These are phyloP conservation scores for Hydrangea macrophylla DNA, from an alignment of 148 eudicot species.

Conservation along the genomic window DNA sequence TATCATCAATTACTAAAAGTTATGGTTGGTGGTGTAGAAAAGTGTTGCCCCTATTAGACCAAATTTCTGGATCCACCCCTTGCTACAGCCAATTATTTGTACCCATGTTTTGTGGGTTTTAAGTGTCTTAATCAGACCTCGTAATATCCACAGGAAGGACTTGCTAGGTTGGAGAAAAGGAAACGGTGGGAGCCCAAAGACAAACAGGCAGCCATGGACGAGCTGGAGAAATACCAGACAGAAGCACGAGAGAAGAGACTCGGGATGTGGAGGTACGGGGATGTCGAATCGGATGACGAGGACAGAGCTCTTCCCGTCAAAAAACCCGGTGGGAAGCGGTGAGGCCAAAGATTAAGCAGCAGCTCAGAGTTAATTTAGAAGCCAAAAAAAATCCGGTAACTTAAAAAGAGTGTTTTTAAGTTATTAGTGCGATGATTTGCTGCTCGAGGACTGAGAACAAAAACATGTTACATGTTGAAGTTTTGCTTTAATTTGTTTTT, in stretches of 20 bases:
- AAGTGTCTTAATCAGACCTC: background rate
- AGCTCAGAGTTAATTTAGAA: background rate
- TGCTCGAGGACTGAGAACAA: background rate
- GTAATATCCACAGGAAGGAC: constrained; percentile 61
- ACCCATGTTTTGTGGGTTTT: background rate
- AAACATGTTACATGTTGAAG: constrained; percentile 1
- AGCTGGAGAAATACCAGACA: constrained; percentile 60
- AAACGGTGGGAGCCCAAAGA: constrained; percentile 62
- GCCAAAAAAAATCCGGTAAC: background rate
- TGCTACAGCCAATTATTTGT: background rate
- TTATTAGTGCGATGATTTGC: background rate
- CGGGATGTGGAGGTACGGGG: constrained; percentile 90
- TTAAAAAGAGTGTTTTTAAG: constrained; percentile 9
- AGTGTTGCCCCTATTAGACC: no score
- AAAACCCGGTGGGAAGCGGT: constrained; percentile 70
- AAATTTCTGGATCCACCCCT: no score
- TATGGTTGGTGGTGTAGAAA: no score
- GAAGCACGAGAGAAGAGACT: constrained; percentile 59
- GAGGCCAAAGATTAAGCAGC: constrained; percentile 16
- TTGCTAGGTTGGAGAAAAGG: constrained; percentile 74
- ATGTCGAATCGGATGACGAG: constrained; percentile 84
- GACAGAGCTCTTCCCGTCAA: constrained; percentile 53
- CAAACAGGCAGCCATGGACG: constrained; percentile 47
- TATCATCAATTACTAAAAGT: no score
- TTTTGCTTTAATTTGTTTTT: constrained; percentile 9